Evolutionary conservation across 202 grass and related monocot species (phyloP), one percentile per base, ranked within the genome.

Genomic region (Carex arenaria): DNA sequence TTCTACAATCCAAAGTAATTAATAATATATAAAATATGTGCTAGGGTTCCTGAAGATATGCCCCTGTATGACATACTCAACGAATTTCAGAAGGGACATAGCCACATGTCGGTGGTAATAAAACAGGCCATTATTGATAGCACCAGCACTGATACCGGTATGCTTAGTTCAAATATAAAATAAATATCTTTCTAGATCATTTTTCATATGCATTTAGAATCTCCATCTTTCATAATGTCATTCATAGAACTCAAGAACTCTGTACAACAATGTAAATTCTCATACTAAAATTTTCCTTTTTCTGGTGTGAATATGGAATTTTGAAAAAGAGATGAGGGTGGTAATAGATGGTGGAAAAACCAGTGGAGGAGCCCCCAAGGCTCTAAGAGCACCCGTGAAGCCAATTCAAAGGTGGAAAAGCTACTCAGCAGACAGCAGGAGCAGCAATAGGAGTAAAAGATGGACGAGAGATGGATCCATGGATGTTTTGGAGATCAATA

Each of bases 61-160:
- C 95, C 93, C 52, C 86, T 98, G 23, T 98, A 98, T 78, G 93
- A 98, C 89, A 98, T 98, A 85, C 85, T 98, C 34, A 98, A 98
- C 59, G 95, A 98, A 80, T 98, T 93, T 70, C 96, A 98, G 85
- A 96, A 99, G 89, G 96, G 93, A 40, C 96, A 99, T 61, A 99
- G 96, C 85, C 96, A 99, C 85, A 96, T 94, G 91, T 88, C 96
- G 19, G 93, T 96, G 4, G 96, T 99, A 56, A 81, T 92, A 77
- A 95, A 82, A 72, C 93, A 90, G 84, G 69, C 74, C 78, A 31
- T 4, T 23, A 17, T 57, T 56, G 80, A 75, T 43, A n/a, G 20
- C 79, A 54, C 23, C 15, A 66, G 64, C 10, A 22, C 45, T 17
- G 79, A 82, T 54, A 31, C 42, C 7, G 79, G 79, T 80, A 80